A percentile compares a stretch with the other conserved stretches of the same genome.
Evolutionary conservation across 2,329 filamentous ascomycete genomes (phyloP).

Genomic region (Geosmithia morbida): DNA sequence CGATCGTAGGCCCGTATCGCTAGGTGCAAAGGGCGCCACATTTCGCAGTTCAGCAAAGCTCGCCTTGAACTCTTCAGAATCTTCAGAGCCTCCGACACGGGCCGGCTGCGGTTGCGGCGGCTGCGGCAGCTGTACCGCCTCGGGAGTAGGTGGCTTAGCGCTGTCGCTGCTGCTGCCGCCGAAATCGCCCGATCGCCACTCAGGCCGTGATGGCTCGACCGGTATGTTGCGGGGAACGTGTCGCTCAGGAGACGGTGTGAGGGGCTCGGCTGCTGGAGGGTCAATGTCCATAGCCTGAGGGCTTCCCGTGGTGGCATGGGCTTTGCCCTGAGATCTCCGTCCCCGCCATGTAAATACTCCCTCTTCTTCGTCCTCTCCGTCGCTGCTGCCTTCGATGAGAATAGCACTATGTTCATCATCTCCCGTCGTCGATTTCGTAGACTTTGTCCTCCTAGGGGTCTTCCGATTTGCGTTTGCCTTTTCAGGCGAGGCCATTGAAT

Average conservation of each 20-base stretch:
- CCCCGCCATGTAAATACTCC: slow-evolving; percentile 15
- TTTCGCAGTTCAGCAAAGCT: slow-evolving; percentile 41
- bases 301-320: slow-evolving; percentile 21
- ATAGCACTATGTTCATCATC: slow-evolving; percentile 16
- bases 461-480: slow-evolving; percentile 21
- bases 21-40: slow-evolving; percentile 36
- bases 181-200: slow-evolving; percentile 41
- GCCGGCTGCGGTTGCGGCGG: neutral
- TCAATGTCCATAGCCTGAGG: slow-evolving; percentile 55
- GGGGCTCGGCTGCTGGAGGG: slow-evolving; percentile 22
- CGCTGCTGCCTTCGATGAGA: slow-evolving; percentile 32
- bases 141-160: neutral
- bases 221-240: slow-evolving; percentile 33
- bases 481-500: slow-evolving; percentile 27
- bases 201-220: slow-evolving; percentile 42
- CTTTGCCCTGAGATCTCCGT: slow-evolving; percentile 13
- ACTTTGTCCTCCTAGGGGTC: slow-evolving; percentile 45
- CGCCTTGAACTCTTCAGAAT: slow-evolving; percentile 38
- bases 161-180: slow-evolving; percentile 8
- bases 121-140: slow-evolving; percentile 9
- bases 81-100: slow-evolving; percentile 32
- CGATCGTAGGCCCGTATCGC: slow-evolving; percentile 33
- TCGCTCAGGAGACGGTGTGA: slow-evolving; percentile 6
- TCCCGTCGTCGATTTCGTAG: slow-evolving; percentile 33
- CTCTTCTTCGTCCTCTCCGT: slow-evolving; percentile 23